Conservation (phyloP, 129 eudicot species). For the carrot (Daucus carota) region DNA sequence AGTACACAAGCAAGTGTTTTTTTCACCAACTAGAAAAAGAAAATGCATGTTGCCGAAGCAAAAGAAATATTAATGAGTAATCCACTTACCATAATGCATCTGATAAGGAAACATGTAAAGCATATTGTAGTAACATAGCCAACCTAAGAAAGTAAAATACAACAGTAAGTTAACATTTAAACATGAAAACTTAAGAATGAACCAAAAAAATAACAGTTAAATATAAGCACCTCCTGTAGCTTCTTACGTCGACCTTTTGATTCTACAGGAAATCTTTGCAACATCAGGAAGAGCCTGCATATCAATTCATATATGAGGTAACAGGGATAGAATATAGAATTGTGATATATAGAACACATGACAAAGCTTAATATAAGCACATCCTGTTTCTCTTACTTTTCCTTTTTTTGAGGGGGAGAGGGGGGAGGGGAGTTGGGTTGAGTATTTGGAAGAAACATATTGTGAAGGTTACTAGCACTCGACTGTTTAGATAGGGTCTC, state of each 20-base stretch:
- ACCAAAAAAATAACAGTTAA: conserved; percentile 3
- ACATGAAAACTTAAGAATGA: neutral
- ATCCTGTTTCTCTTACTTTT: no score
- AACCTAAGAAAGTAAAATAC: conserved; percentile 36
- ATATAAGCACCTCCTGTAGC: conserved; percentile 60
- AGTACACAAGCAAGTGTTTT: neutral
- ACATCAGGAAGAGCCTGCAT: conserved; percentile 87
- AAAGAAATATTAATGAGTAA: conserved; percentile 1
- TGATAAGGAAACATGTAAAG: conserved; percentile 69
- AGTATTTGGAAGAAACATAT: neutral
- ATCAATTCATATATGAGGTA: conserved; percentile 12
- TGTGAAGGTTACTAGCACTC: neutral
- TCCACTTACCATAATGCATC: conserved; percentile 81
- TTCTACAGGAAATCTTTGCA: conserved; percentile 86
- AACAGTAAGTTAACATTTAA: neutral
- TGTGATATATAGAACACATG: neutral
- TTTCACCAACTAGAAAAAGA: neutral
- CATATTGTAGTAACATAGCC: conserved; percentile 95
- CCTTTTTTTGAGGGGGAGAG: neutral
- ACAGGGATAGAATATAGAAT: neutral
- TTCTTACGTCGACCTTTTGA: conserved; percentile 88
- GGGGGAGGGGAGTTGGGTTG: neutral
- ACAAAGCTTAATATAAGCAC: neutral
- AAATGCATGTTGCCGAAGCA: neutral
- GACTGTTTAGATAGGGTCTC: neutral